These are phyloP conservation scores for Glaciozyma antarctica DNA, from an alignment of 768 basidiomycete genomes.

Conservation along the genomic window DNA sequence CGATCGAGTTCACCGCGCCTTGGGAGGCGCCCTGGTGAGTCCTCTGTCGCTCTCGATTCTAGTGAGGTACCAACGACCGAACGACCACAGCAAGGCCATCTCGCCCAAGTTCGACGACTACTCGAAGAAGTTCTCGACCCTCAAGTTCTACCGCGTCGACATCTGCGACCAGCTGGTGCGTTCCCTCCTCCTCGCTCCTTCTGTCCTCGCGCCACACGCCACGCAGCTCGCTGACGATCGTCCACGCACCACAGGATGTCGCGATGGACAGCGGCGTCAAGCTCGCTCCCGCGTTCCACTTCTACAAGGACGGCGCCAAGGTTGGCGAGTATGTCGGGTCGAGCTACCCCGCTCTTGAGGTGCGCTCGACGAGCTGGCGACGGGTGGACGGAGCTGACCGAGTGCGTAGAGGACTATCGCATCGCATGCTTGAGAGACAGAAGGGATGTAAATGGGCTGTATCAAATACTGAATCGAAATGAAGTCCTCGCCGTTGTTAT, in stretches of 20 bases:
- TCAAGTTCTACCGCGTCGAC: slow-evolving; percentile 28
- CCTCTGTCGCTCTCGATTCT: neutral
- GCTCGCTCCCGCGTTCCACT: slow-evolving; percentile 24
- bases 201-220: neutral
- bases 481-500: no score
- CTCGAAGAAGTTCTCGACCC: slow-evolving; percentile 1
- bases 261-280: slow-evolving; percentile 23
- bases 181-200: neutral
- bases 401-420: neutral
- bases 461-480: no score
- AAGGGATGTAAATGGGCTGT: no score
- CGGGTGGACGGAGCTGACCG: neutral
- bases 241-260: slow-evolving; percentile 14
- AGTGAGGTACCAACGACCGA: no score
- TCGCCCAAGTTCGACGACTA: slow-evolving; percentile 16
- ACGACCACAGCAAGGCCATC: slow-evolving; percentile 19
- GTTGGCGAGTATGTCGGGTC: slow-evolving; percentile 25
- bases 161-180: slow-evolving; percentile 27
- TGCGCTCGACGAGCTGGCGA: neutral
- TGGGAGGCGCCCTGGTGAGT: slow-evolving; percentile 27
- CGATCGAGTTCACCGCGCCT: slow-evolving; percentile 23
- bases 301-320: slow-evolving; percentile 24
- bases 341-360: slow-evolving; percentile 28
- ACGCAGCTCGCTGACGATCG: neutral
- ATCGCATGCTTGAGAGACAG: neutral